A percentile compares a stretch with the other conserved stretches of the same genome.
phyloP scores from a whole-genome alignment of 768 basidiomycete species.

The Cyclocybe aegerita region DNA sequence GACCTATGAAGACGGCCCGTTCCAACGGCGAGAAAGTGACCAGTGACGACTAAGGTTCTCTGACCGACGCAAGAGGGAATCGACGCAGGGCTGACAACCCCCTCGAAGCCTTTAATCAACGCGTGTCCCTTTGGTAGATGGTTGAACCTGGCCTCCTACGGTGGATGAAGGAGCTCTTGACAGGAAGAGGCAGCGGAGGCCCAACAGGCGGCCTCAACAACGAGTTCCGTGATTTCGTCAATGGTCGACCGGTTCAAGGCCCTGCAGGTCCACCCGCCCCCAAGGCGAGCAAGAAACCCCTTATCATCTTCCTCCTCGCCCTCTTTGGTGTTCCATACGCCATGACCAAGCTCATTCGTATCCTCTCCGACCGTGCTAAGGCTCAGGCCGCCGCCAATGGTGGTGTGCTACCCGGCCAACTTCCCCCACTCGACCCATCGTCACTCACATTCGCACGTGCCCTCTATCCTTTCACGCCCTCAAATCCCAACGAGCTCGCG shows the following conservation, averaged over 20 bases:
- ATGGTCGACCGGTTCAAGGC: constrained; percentile 57
- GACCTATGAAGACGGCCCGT: too few species aligned
- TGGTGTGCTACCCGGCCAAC: constrained; percentile 36
- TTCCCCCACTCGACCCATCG: constrained; percentile 74
- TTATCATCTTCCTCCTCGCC: constrained; percentile 91
- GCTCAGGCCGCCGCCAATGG: constrained; percentile 41
- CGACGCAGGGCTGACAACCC: too few species aligned
- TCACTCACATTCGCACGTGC: constrained; percentile 83
- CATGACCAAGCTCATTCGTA: constrained; percentile 85
- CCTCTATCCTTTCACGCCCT: constrained; percentile 72
- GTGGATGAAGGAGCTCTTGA: constrained; percentile 74
- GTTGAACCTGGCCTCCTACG: constrained; percentile 80
- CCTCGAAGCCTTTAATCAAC: too few species aligned
- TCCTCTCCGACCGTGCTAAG: constrained; percentile 66
- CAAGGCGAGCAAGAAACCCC: constrained; percentile 83
- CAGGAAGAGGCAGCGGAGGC: constrained; percentile 31
- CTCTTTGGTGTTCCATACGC: constrained; percentile 91
- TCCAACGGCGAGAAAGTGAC: too few species aligned
- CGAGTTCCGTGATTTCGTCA: constrained; percentile 79
- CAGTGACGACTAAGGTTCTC: too few species aligned
- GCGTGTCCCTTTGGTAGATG: too few species aligned
- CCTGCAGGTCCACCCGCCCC: constrained; percentile 41
- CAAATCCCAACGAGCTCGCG: constrained; percentile 73
- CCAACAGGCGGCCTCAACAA: constrained; percentile 37
- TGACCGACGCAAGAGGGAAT: too few species aligned